These are phyloP conservation scores for Beauveria rudraprayagi DNA, from an alignment of 2,329 filamentous ascomycete species.

Conservation along the genomic window DNA sequence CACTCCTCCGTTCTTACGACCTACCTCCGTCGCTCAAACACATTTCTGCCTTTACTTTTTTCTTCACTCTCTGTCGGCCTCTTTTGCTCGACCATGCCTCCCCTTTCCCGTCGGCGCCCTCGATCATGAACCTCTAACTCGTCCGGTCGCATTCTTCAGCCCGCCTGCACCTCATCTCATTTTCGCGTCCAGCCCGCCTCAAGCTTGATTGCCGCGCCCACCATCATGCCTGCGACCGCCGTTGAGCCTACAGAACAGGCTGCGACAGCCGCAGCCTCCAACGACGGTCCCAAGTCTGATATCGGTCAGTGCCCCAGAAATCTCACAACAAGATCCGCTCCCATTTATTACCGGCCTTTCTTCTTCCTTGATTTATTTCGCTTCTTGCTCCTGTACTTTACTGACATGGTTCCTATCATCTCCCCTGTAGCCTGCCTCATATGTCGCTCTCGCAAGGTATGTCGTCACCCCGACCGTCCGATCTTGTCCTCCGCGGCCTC, in stretches of 20 bases:
- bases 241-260: conserved; percentile 5
- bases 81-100: conserved; percentile 3
- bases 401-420: conserved; percentile 5
- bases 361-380: background rate
- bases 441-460: conserved; percentile 15
- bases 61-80: background rate
- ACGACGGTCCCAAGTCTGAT: conserved; percentile 12
- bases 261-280: conserved; percentile 11
- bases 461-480: conserved; percentile 3
- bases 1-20: background rate
- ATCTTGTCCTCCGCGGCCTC: background rate
- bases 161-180: background rate
- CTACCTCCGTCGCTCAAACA: background rate
- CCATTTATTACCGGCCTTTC: background rate
- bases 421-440: conserved; percentile 13
- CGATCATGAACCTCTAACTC: conserved; percentile 1
- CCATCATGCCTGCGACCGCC: conserved; percentile 13
- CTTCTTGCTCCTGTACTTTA: background rate
- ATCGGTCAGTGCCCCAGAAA: conserved; percentile 12
- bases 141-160: background rate
- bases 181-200: background rate
- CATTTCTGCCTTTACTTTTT: background rate
- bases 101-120: background rate
- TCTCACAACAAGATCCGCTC: conserved; percentile 3
- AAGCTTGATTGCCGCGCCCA: conserved; percentile 2